Base-by-base conservation (phyloP, 73 alveolate genomes). In the Halteria grandinella region DNA sequence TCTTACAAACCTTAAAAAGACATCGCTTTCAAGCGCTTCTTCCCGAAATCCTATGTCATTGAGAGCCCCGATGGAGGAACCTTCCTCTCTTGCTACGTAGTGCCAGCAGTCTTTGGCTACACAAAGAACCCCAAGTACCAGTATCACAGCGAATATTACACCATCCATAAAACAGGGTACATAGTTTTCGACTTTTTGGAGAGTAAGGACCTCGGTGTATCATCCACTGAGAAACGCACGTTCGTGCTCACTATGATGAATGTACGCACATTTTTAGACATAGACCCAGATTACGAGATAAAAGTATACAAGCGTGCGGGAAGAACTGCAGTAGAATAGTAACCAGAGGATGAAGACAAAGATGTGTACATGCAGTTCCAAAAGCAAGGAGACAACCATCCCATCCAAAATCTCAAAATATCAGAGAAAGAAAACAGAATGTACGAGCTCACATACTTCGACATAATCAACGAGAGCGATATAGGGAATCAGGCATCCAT, bases 391-490 rank as follows among this genome's bases (percentile, higher is more conserved):
- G 47, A 47, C 54, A 14, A 21, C 6, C 15, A 25, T 6, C 32
- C 5, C 7, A 66, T 66, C 28, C 34, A 45, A 23, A 44, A 41
- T 14, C 23, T 66, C 69, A 66, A 66, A 25, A 25, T 66, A 1
- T 15, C 17, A 23, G 80, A 66, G 51, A 41, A 14, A 1, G 80
- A 47, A 18, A 47, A 66, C 14, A 41, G 80, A 33, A 25, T n/a
- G 44, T 66, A 44, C 33, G 23, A 41, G 17, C 47, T 66, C 41
- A 66, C 63, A 17, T 66, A 66, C 80, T 66, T 66, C 47, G 63
- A 66, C 43, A 43, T 66, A 0, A 17, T 44, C 5, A 47, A 66
- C 32, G 69, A 66, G 23, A n/a, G 20, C 23, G 80, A 66, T 15
- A 41, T 66, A 10, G 20, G n/a, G 25, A 43, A 66, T 21, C 21